Evolutionary conservation across 2,329 filamentous ascomycete species (phyloP), one percentile per base, ranked within the genome.

Genomic region (Penicillium digitatum): DNA sequence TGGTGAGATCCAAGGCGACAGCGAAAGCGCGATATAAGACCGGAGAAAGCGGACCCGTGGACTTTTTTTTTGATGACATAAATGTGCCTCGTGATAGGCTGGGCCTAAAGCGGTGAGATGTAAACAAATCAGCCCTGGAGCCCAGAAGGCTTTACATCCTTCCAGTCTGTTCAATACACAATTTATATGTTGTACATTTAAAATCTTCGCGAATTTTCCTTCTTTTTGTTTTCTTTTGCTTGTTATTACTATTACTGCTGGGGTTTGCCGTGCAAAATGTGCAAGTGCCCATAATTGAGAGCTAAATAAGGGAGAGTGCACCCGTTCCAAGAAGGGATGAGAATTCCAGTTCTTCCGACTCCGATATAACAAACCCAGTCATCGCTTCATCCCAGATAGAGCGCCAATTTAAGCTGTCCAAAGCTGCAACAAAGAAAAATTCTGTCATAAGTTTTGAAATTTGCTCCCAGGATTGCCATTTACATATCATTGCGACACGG

Each of bases 381-480:
- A 67, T 62, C 10, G 63, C 66, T 43, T 73, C 66, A 5, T 67
- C 55, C 71, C 71, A 73, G 54, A 70, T 62, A 20, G 55, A 47
- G 50, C 48, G 59, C 69, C 69, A 73, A 24, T 53, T 56, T 5
- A 40, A n/a, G 6, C 54, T 55, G 38, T 73, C 65, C 20, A 63
- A 51, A 31, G 44, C 48, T 8, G 61, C 53, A 18, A 69, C 45
- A 49, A 68, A 72, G 39, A 72, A 64, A 53, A 68, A 72, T 20
- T 66, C 64, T 0, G 49, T 38, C 56, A 73, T 44, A 4, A 67
- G 52, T 5, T 55, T 43, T 14, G 65, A 64, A 7, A 69, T 62
- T 18, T 71, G 64, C 14, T 61, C 59, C 70, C 69, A 73, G 2
- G 48, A 46, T 31, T 57, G 57, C 70, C 70, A 73, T 26, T 62